Evolutionary conservation across 495 filamentous ascomycete species (phyloP), one percentile per base, ranked within the genome.

Genomic region (Penicillium chermesinum): DNA sequence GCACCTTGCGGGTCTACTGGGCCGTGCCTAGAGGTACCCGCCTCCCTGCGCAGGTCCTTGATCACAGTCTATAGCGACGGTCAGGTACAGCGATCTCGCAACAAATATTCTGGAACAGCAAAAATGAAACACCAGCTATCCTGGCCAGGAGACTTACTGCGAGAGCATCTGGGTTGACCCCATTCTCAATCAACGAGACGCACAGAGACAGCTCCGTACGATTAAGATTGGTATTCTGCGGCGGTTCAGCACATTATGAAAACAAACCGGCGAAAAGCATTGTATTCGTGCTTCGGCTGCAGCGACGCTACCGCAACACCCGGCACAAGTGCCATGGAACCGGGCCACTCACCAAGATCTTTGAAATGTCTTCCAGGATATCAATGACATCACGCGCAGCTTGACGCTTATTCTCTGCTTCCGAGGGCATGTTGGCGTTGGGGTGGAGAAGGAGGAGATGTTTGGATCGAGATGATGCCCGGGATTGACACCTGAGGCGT

Each of bases 301-400:
- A n/a, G n/a, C n/a, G n/a, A n/a, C n/a, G n/a, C n/a, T n/a, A n/a
- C n/a, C n/a, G n/a, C n/a, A n/a, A n/a, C n/a, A n/a, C n/a, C n/a
- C n/a, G n/a, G n/a, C n/a, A n/a, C n/a, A n/a, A n/a, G n/a, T n/a
- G n/a, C n/a, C n/a, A n/a, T n/a, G n/a, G n/a, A n/a, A n/a, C 37
- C 18, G 17, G 30, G 48, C 41, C 25, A 48, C 70, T 30, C 69
- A 96, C 93, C 42, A 98, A 75, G 15, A 98, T 78, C 14, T 81
- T 87, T 33, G 91, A 88, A 51, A 98, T 96, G 66, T 98, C 93
- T 50, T 93, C 83, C 39, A 98, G 78, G 49, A 97, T 91, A 67
- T 97, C 90, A 50, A 97, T 89, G 48, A 94, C 88, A 67, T 97
- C 89, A 19, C 89, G 84, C n/a, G 93, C 93, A 13, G 91, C 91